A percentile compares a stretch with the other conserved stretches of the same genome.
phyloP scores from a whole-genome alignment of 1,139 yeast species.

The Hyphopichia pseudoburtonii region DNA sequence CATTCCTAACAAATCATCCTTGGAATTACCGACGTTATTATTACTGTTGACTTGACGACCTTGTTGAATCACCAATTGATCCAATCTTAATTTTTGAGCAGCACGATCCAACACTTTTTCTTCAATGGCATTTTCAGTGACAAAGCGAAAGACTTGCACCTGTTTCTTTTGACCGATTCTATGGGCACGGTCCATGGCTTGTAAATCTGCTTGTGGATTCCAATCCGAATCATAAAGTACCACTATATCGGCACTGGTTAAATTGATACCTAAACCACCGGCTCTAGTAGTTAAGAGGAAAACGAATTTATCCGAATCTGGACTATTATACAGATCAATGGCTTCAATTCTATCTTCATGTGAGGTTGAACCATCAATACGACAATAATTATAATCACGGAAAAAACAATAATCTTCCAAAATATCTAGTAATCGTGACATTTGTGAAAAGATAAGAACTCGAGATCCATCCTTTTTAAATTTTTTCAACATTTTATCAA shows the following conservation, averaged over 20 bases:
- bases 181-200: constrained; percentile 99
- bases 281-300: constrained; percentile 93
- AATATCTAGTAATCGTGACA: constrained; percentile 90
- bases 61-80: constrained; percentile 94
- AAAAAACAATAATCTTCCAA: constrained; percentile 89
- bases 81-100: constrained; percentile 87
- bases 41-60: constrained; percentile 60
- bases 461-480: constrained; percentile 79
- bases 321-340: constrained; percentile 86
- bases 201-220: constrained; percentile 98
- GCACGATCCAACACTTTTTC: constrained; percentile 96
- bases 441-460: constrained; percentile 89
- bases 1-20: constrained; percentile 89
- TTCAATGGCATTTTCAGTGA: constrained; percentile 94
- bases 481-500: constrained; percentile 78
- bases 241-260: constrained; percentile 91
- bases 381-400: constrained; percentile 80
- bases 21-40: constrained; percentile 46
- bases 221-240: constrained; percentile 92
- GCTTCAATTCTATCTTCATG: constrained; percentile 93
- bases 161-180: constrained; percentile 97
- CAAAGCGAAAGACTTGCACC: constrained; percentile 86
- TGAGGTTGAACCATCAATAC: constrained; percentile 93
- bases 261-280: constrained; percentile 96
- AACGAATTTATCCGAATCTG: constrained; percentile 78